These are phyloP conservation scores for Saccharomycopsis javanensis DNA, from an alignment of 805 yeast genomes.

Conservation along the genomic window DNA sequence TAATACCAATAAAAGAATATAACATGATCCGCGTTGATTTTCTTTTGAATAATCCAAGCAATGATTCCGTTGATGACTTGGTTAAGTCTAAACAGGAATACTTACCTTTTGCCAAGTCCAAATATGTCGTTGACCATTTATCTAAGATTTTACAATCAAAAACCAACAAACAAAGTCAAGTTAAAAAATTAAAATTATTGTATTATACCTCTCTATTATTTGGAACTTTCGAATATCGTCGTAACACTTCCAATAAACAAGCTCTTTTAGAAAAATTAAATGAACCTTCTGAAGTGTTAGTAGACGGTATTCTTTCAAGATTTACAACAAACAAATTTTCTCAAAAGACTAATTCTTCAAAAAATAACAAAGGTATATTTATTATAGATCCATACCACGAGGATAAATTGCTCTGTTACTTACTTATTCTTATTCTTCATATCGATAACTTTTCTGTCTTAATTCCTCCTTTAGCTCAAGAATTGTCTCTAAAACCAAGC, in stretches of 20 bases:
- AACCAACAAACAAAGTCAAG: constrained; percentile 30
- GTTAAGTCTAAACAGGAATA: constrained; percentile 40
- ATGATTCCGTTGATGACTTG: constrained; percentile 32
- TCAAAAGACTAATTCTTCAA: constrained; percentile 55
- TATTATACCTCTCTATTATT: constrained; percentile 71
- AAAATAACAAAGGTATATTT: constrained; percentile 56
- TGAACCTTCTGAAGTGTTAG: constrained; percentile 60
- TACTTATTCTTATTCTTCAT: constrained; percentile 64
- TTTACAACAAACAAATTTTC: constrained; percentile 63
- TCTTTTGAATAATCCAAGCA: constrained; percentile 30
- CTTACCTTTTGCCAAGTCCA: constrained; percentile 55
- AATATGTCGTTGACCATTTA: constrained; percentile 42
- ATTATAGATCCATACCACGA: constrained; percentile 80
- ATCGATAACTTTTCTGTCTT: constrained; percentile 68
- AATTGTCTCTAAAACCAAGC: constrained; percentile 71
- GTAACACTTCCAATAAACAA: constrained; percentile 47
- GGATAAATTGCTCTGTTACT: constrained; percentile 74
- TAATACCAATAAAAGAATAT: constrained; percentile 63
- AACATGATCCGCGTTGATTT: constrained; percentile 52
- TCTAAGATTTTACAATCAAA: constrained; percentile 25
- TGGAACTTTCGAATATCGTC: constrained; percentile 70
- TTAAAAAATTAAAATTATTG: constrained; percentile 55
- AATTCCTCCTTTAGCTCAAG: constrained; percentile 74
- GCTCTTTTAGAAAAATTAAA: constrained; percentile 51
- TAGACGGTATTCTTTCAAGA: constrained; percentile 61